Base-by-base conservation (phyloP, 352 stramenopile genomes). In the Phytophthora quininea region DNA sequence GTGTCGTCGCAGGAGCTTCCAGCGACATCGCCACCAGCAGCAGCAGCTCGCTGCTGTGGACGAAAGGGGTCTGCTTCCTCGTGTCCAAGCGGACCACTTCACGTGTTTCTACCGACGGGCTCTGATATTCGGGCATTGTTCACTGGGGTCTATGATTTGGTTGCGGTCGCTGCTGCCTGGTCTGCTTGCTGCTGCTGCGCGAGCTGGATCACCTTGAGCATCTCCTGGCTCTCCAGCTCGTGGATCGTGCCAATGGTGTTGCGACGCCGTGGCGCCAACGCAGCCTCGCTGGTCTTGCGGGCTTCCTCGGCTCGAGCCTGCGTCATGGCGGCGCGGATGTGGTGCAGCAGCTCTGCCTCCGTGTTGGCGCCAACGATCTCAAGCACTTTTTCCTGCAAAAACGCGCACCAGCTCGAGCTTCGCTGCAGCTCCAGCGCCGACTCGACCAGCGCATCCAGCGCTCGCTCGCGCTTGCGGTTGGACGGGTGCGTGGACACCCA, bases 401-500 rank as follows among this genome's bases (percentile, higher is more conserved):
- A 69, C 3, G 69, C 65, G 62, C 83, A 91, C 83, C 83, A 91
- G 45, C 79, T 89, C 38, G 68, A 73, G 15, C 59, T 58, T 1
- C 64, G 50, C 54, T 89, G 83, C 37, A 85, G 57, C 56, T 69
- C 70, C 24, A 88, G 49, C 15, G 83, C 83, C 10, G 78, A 59
- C 10, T 77, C 66, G 14, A 86, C 77, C 8, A 89, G 67, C 6
- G 54, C 57, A 45, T 84, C 69, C 15, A 91, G 68, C 45, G 51
- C 51, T 15, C 60, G 56, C 57, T 91, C 76, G 55, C 83, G 83
- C 54, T 88, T 89, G 46, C 79, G 71, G 71, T 89, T 77, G 29
- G 80, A 86, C 49, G 83, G 83, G 50, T 91, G 83, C 9, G 83
- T 91, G 40, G 83, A 91, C 37, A 79, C 63, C 64, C 83, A 91